A percentile compares a stretch with the other conserved stretches of the same genome.
Evolutionary conservation across 2,329 filamentous ascomycete genomes (phyloP).

Genomic region (Septoria petroselini): DNA sequence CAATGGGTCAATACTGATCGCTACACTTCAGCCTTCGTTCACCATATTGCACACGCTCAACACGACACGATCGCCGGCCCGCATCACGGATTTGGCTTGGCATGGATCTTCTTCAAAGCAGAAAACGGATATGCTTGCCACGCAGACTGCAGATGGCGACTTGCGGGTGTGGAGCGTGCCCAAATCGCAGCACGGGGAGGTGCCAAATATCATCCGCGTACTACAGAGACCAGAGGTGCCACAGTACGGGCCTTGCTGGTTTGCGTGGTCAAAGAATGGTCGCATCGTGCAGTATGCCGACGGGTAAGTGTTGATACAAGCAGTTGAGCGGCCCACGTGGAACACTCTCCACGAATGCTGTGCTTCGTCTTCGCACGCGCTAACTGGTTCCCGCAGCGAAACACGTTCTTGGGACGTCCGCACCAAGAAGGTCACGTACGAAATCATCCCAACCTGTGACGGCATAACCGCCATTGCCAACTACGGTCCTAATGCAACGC

Average conservation of each 20-base stretch:
- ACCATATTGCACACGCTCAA: conserved; percentile 91
- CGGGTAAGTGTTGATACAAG: conserved; percentile 59
- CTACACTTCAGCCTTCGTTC: conserved; percentile 83
- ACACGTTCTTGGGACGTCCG: conserved; percentile 95
- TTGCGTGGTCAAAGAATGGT: conserved; percentile 97
- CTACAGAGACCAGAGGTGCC: conserved; percentile 75
- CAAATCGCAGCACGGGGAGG: conserved; percentile 69
- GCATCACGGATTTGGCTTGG: conserved; percentile 85
- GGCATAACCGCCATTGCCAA: conserved; percentile 78
- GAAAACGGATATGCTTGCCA: conserved; percentile 96
- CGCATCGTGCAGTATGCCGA: conserved; percentile 90
- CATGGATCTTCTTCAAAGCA: conserved; percentile 94
- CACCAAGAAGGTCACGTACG: conserved; percentile 93
- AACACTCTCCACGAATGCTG: background rate
- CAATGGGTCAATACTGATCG: conserved; percentile 90
- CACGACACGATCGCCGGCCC: conserved; percentile 77
- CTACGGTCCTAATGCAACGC: conserved; percentile 82
- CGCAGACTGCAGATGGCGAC: conserved; percentile 88
- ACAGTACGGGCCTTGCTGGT: conserved; percentile 81
- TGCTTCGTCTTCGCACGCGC: background rate
- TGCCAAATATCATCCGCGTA: conserved; percentile 81
- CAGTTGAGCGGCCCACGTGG: background rate
- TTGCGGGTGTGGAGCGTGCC: conserved; percentile 94
- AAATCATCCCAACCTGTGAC: conserved; percentile 80
- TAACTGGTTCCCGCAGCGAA: conserved; percentile 53